phyloP scores from a whole-genome alignment of 2,329 filamentous ascomycete species.

The Cladosporium sp. region DNA sequence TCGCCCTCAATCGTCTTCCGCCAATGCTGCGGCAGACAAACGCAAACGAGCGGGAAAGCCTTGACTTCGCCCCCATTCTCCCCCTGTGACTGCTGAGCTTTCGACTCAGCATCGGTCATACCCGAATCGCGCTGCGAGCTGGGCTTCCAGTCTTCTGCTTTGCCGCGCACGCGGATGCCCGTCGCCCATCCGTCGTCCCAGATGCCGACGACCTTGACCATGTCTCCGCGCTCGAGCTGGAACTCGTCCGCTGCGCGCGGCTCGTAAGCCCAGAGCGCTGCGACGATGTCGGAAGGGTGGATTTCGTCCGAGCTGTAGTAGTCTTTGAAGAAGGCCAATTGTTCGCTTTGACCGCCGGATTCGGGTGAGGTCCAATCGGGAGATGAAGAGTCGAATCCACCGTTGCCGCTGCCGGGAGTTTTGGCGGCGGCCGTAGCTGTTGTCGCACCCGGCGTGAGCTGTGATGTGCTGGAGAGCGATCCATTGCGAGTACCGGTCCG shows the following conservation, averaged over 20 bases:
- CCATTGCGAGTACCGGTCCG: slow-evolving; percentile 61
- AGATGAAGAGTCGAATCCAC: slow-evolving; percentile 5
- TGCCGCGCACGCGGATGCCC: slow-evolving; percentile 73
- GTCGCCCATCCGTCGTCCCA: slow-evolving; percentile 99
- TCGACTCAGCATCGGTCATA: slow-evolving; percentile 62
- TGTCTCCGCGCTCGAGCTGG: slow-evolving; percentile 85
- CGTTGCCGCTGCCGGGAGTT: not conserved
- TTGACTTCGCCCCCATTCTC: slow-evolving; percentile 71
- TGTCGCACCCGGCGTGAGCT: slow-evolving; percentile 44
- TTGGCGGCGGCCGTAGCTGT: slow-evolving; percentile 52
- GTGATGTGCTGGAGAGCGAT: slow-evolving; percentile 79
- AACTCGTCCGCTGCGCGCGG: slow-evolving; percentile 92
- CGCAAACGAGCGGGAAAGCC: slow-evolving; percentile 93
- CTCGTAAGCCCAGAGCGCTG: slow-evolving; percentile 94
- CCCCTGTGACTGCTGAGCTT: slow-evolving; percentile 2
- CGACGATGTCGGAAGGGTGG: slow-evolving; percentile 80
- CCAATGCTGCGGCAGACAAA: slow-evolving; percentile 94
- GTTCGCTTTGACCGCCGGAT: slow-evolving; percentile 89
- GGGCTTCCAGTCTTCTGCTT: slow-evolving; percentile 82
- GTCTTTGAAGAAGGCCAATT: slow-evolving; percentile 93
- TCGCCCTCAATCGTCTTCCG: slow-evolving; percentile 93
- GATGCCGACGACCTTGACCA: slow-evolving; percentile 96
- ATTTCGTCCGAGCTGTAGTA: slow-evolving; percentile 98
- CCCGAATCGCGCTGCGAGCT: slow-evolving; percentile 79
- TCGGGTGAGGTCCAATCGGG: slow-evolving; percentile 74